Base-by-base conservation (phyloP, 345 rosid species). In the Toxicodendron radicans region DNA sequence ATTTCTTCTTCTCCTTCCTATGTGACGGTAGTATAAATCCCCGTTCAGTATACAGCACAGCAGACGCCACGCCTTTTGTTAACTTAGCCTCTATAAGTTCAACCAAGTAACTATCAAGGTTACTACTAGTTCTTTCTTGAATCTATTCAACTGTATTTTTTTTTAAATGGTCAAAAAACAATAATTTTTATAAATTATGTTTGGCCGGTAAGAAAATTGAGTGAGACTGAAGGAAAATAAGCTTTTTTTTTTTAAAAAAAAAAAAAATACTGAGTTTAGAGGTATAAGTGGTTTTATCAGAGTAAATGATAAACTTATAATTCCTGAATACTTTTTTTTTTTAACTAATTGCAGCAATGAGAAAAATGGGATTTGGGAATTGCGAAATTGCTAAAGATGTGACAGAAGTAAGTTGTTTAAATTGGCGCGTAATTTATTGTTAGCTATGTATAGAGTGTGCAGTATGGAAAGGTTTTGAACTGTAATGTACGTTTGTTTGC, bases 301-400 rank as follows among this genome's bases (percentile, higher is more conserved):
- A 38, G 59, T 56, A 48, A 45, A 16, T 41, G 38, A 16, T 68
- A 11, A 12, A 27, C 43, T 38, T 38, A 38, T 64, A 24, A 13
- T 65, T 32, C 35, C 2, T 45, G 16, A 56, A 41, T 58, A 41
- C 27, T n/a, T 51, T 13, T 14, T 5, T 51, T 16, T 46, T 45
- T 57, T 67, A 30, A 3, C 30, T 68, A 21, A 68, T 56, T 32
- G 35, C 84, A 82, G 89, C 56, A 68, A 77, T 73, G 61, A 58
- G 41, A 54, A 70, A 75, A 62, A 91, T 91, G 95, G 92, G 86
- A 4, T 68, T 58, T 13, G 87, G 72, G 76, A 81, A 70, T 76
- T 49, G 79, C 68, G 81, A 83, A 66, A 88, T 91, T 71, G 97
- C 94, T 7, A 91, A 90, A 45, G 97, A 93, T 83, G 90, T 93